Percentiles rank a stretch among this genome's conserved stretches.
Conservation (phyloP, 768 basidiomycete genomes). For the Boletus patriciae region DNA sequence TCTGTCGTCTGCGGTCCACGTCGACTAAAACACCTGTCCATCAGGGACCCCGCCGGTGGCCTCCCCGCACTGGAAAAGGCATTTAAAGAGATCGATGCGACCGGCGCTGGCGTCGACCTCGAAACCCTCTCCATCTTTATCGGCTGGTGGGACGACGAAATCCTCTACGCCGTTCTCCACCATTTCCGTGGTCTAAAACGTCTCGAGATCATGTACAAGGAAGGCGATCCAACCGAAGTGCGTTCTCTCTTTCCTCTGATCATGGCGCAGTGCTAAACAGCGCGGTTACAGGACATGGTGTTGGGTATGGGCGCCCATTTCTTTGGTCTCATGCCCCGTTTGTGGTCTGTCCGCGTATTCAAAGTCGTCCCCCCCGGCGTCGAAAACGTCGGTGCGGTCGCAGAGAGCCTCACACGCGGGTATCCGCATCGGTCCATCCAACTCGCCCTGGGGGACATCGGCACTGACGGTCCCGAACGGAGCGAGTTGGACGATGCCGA, state of each 20-base stretch:
- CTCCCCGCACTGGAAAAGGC: slow-evolving; percentile 25
- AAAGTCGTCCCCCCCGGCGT: slow-evolving; percentile 19
- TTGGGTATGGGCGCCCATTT: slow-evolving; percentile 46
- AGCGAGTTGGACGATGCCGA: slow-evolving; percentile 23
- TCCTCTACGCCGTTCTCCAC: slow-evolving; percentile 42
- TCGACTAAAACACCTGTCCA: slow-evolving; percentile 21
- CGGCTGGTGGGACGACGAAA: slow-evolving; percentile 48
- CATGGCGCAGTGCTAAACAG: not conserved
- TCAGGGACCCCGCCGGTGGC: slow-evolving; percentile 25
- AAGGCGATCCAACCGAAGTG: slow-evolving; percentile 43
- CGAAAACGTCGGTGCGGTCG: slow-evolving; percentile 2
- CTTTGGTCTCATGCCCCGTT: slow-evolving; percentile 35
- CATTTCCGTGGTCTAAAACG: slow-evolving; percentile 39
- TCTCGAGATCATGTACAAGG: slow-evolving; percentile 41
- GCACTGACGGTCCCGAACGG: slow-evolving; percentile 12
- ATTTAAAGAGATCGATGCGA: slow-evolving; percentile 27
- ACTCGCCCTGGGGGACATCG: slow-evolving; percentile 10
- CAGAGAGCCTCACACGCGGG: slow-evolving; percentile 11
- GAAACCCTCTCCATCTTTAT: slow-evolving; percentile 37
- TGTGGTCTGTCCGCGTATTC: slow-evolving; percentile 44
- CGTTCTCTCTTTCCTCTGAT: slow-evolving; percentile 8
- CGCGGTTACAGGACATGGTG: slow-evolving; percentile 33
- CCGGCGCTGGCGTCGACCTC: slow-evolving; percentile 20
- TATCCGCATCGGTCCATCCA: slow-evolving; percentile 14
- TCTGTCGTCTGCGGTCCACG: slow-evolving; percentile 24